Evolutionary conservation across 306 rosid genomes (phyloP).

Genomic region (Alnus rubra): DNA sequence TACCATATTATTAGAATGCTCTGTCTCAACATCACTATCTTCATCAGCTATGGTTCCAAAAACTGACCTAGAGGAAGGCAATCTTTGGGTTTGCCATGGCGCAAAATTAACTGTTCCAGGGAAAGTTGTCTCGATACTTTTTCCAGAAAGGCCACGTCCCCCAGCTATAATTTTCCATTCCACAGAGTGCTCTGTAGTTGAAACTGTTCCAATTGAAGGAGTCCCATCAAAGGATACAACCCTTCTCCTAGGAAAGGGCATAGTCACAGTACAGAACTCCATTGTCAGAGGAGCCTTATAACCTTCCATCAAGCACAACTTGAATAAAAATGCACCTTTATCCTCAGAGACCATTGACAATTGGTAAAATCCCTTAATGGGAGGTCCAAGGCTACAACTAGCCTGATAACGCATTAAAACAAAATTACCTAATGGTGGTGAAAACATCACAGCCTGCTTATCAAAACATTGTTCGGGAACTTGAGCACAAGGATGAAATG

Average conservation of each 20-base stretch:
- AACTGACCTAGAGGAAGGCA: conserved; percentile 44
- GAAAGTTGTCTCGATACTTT: conserved; percentile 93
- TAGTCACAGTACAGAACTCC: conserved; percentile 85
- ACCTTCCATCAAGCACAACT: conserved; percentile 86
- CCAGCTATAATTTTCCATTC: conserved; percentile 86
- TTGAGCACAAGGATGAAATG: conserved; percentile 88
- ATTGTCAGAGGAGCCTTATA: conserved; percentile 81
- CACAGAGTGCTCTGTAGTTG: conserved; percentile 84
- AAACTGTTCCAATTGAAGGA: conserved; percentile 87
- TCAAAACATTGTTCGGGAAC: conserved; percentile 83
- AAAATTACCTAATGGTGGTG: conserved; percentile 95
- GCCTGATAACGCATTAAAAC: conserved; percentile 86
- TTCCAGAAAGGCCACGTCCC: conserved; percentile 89
- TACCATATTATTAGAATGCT: conserved; percentile 63
- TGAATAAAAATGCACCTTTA: conserved; percentile 94
- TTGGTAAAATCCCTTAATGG: conserved; percentile 87
- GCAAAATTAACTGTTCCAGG: conserved; percentile 93
- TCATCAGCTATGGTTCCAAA: conserved; percentile 56
- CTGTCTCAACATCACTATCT: conserved; percentile 80
- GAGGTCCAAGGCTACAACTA: conserved; percentile 70
- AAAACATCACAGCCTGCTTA: conserved; percentile 86
- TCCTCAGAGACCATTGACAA: conserved; percentile 98
- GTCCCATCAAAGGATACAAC: conserved; percentile 86
- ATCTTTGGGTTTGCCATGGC: conserved; percentile 69
- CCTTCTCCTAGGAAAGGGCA: conserved; percentile 92